Evolutionary conservation across 2,329 filamentous ascomycete species (phyloP).

Genomic region (Arthrobotrys musiformis): DNA sequence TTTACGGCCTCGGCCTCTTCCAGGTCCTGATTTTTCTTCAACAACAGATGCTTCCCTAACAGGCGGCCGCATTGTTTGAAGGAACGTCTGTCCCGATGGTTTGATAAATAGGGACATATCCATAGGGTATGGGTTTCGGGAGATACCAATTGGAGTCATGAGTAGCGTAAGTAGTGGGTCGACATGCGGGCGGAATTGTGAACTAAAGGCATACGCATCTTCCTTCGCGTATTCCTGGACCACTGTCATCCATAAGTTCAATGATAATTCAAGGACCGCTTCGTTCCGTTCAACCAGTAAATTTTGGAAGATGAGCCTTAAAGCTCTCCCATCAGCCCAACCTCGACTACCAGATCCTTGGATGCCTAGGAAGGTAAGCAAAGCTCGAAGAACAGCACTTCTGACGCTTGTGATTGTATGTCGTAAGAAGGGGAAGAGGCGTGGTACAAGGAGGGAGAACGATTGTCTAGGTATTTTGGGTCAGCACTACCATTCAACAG

Average conservation of each 20-base stretch:
- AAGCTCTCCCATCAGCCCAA: slow-evolving; percentile 90
- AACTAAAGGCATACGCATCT: slow-evolving; percentile 73
- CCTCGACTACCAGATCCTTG: slow-evolving; percentile 81
- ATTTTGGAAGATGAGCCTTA: slow-evolving; percentile 93
- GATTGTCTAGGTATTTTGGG: slow-evolving; percentile 68
- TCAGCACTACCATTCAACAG: slow-evolving; percentile 29
- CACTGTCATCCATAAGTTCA: slow-evolving; percentile 86
- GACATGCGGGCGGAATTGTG: slow-evolving; percentile 79
- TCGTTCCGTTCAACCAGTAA: slow-evolving; percentile 91
- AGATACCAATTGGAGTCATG: slow-evolving; percentile 90
- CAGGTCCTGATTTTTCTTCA: slow-evolving; percentile 64
- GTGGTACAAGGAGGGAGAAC: slow-evolving; percentile 89
- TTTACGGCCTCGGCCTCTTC: slow-evolving; percentile 73
- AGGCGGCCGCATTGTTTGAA: slow-evolving; percentile 63
- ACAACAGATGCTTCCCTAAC: slow-evolving; percentile 61
- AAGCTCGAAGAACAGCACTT: slow-evolving; percentile 87
- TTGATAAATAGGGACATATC: slow-evolving; percentile 88
- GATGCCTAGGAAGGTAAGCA: slow-evolving; percentile 91
- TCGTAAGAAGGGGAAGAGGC: slow-evolving; percentile 93
- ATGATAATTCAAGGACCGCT: slow-evolving; percentile 75
- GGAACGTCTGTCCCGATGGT: slow-evolving; percentile 86
- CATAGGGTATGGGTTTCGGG: slow-evolving; percentile 91
- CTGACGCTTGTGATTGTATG: slow-evolving; percentile 97
- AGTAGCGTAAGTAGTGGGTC: slow-evolving; percentile 84
- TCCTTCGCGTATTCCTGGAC: slow-evolving; percentile 73